Percentiles rank a stretch among this genome's conserved stretches.
phyloP scores from a whole-genome alignment of 148 eudicot species.

The Arbutus unedo region DNA sequence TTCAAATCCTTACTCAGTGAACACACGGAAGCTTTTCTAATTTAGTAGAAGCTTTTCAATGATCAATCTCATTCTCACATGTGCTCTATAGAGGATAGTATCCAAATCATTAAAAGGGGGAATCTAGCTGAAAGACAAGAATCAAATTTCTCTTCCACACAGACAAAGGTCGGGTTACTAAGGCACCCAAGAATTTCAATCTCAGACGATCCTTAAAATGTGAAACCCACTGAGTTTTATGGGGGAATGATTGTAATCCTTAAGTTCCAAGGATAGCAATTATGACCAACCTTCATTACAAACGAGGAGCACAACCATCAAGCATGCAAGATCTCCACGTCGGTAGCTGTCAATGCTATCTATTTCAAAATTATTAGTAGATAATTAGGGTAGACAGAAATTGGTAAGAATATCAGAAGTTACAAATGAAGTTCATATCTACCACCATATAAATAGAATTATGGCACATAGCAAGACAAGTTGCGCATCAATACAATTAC shows the following conservation, averaged over 20 bases:
- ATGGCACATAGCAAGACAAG: neutral
- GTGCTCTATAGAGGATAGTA: neutral
- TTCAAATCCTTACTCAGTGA: neutral
- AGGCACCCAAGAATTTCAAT: neutral
- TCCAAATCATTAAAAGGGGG: neutral
- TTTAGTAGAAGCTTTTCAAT: neutral
- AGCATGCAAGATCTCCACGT: neutral
- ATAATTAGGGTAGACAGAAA: neutral
- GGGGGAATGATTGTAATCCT: neutral
- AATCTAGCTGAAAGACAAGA: neutral
- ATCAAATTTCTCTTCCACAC: neutral
- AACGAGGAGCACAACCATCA: constrained; percentile 1
- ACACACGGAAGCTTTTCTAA: constrained; percentile 8
- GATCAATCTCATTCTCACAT: neutral
- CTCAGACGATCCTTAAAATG: neutral
- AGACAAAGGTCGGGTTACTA: neutral
- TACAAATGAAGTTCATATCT: constrained; percentile 1
- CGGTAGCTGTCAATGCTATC: neutral
- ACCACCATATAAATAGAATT: neutral
- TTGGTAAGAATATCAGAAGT: neutral
- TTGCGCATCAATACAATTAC: neutral
- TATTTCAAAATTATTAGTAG: neutral
- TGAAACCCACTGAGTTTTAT: neutral
- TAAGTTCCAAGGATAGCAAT: neutral
- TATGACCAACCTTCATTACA: constrained; percentile 10